Evolutionary conservation across 768 basidiomycete species (phyloP).

Genomic region (Termitomyces titanicus): DNA sequence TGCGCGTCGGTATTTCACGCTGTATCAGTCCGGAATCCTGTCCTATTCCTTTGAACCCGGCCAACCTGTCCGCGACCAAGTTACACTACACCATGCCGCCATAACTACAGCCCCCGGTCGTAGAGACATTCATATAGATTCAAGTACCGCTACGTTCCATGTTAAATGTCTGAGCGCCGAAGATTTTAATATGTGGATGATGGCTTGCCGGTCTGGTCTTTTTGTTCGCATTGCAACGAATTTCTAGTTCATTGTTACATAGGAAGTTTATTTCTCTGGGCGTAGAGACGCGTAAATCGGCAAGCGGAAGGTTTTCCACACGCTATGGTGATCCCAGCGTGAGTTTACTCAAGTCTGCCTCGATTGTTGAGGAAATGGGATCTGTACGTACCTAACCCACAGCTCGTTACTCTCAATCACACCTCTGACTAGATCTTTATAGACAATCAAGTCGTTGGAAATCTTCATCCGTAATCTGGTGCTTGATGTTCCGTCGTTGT

Average conservation of each 20-base stretch:
- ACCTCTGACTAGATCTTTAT: not conserved
- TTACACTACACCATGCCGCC: conserved; percentile 66
- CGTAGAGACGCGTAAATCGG: conserved; percentile 40
- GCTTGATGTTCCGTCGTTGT: conserved; percentile 33
- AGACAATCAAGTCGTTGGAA: conserved; percentile 64
- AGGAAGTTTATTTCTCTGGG: conserved; percentile 64
- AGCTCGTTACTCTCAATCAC: not conserved
- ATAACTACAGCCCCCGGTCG: conserved; percentile 71
- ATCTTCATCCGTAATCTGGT: conserved; percentile 41
- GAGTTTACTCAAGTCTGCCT: conserved; percentile 44
- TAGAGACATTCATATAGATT: conserved; percentile 80
- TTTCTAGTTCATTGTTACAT: not conserved
- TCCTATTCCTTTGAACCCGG: conserved; percentile 74
- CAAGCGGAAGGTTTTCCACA: conserved; percentile 36
- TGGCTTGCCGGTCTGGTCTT: conserved; percentile 57
- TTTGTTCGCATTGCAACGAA: conserved; percentile 1
- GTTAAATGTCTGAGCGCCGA: conserved; percentile 69
- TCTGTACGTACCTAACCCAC: conserved; percentile 39
- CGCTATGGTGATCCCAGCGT: conserved; percentile 35
- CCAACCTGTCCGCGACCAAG: conserved; percentile 66
- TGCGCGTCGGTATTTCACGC: conserved; percentile 77
- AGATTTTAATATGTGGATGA: conserved; percentile 76
- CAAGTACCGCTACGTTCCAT: conserved; percentile 74
- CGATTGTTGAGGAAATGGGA: conserved; percentile 65
- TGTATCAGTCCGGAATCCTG: conserved; percentile 65